Base-by-base conservation (phyloP, 495 filamentous ascomycete species). In the Thozetella sp. region DNA sequence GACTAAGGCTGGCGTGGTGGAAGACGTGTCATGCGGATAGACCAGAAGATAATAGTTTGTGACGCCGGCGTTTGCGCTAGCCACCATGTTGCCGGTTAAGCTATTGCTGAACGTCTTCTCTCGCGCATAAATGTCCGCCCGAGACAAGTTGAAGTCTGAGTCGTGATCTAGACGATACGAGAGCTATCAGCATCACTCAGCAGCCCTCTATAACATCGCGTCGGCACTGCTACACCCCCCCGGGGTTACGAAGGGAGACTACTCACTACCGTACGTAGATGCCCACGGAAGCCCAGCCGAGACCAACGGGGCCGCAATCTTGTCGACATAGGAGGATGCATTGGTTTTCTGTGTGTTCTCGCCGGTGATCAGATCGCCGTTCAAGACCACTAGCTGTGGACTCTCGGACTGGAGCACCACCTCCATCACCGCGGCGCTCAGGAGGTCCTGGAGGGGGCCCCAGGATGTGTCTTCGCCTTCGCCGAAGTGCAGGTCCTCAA, bases 331-430 rank as follows among this genome's bases (percentile, higher is more conserved):
- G 20, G 72, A 43, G 11, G 73, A 80, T 2, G 78, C 76, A 57
- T 86, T 84, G 20, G 72, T 64, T 1, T 72, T 65, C 43, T 69
- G 74, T 0, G 81, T 83, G 55, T 77, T 76, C 59, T 88, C 82
- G 11, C 85, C 83, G 0, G 86, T 83, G 45, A 88, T 81, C 13
- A 87, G 69, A 63, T 88, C 86, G 34, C 86, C 85, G 56, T 88
- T 88, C 4, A 88, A 65, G 19, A 88, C 76, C 19, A 83, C 82
- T 9, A 88, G 73, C 40, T 87, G 68, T 3, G 75, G 68, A 1
- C 53, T 45, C 63, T 86, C 83, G 15, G 62, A 51, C 22, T 74
- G 59, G 9, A 86, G 75, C 27, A 86, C 67, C 22, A 65, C 67
- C 57, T 72, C 74, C 67, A 86, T 79, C 9, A 84, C 75, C 0